Evolutionary conservation across 306 rosid species (phyloP).

Genomic region (Cucumis melo): DNA sequence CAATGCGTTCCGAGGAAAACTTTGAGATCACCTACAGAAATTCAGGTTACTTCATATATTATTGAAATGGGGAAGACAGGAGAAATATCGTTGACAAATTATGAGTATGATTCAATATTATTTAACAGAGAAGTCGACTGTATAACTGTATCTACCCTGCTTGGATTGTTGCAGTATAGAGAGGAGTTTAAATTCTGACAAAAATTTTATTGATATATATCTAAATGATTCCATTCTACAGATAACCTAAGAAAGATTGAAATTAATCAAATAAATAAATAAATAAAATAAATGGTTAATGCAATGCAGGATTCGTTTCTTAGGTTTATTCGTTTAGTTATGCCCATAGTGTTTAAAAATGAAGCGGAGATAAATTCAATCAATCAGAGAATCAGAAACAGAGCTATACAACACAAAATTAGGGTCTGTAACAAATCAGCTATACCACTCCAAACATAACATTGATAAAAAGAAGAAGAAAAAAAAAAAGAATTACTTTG

Average conservation of each 20-base stretch:
- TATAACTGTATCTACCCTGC: not conserved
- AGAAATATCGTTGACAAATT: not conserved
- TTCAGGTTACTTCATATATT: not conserved
- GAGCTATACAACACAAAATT: not conserved
- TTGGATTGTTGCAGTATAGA: not conserved
- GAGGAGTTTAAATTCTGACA: not conserved
- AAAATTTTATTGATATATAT: not conserved
- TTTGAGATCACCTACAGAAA: not conserved
- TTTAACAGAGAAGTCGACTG: not conserved
- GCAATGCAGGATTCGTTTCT: not conserved
- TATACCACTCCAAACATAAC: not conserved
- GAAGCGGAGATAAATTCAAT: not conserved
- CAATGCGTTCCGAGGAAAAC: constrained; percentile 12
- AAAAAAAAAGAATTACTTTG: constrained; percentile 34
- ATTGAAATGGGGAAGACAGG: not conserved
- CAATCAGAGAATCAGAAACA: not conserved
- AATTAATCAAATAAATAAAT: not conserved
- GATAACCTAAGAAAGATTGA: not conserved
- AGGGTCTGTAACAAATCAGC: not conserved
- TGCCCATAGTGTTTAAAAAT: not conserved
- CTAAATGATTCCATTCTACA: not conserved
- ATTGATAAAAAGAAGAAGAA: not conserved
- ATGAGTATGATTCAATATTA: not conserved
- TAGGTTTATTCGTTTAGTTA: not conserved
- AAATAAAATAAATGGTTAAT: not conserved